Percentiles rank a stretch among this genome's conserved stretches.
Conservation (phyloP, 2,329 filamentous ascomycete species). For the Fusarium algeriense region DNA sequence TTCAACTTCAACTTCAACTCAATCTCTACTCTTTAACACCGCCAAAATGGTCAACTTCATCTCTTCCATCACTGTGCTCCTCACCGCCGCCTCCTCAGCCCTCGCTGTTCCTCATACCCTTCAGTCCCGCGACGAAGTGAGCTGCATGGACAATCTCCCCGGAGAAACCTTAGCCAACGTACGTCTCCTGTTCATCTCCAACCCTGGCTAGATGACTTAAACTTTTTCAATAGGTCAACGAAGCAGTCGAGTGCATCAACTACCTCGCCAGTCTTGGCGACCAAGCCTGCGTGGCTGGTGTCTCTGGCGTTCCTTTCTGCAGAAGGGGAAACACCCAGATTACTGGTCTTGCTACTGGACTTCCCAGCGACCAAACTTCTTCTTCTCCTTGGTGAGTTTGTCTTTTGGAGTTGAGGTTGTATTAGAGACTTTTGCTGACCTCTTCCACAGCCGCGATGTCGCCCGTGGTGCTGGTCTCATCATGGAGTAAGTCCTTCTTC, state of each 20-base stretch:
- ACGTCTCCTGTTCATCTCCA: rapidly evolving
- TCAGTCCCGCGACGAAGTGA: background rate
- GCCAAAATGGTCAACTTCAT: constrained; percentile 23
- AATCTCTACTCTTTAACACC: background rate
- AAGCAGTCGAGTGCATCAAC: constrained; percentile 23
- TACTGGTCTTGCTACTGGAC: background rate
- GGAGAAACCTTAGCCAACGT: constrained; percentile 6
- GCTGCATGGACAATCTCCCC: constrained; percentile 9
- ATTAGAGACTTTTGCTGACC: background rate
- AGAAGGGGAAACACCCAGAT: constrained; percentile 29
- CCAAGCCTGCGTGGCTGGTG: constrained; percentile 2
- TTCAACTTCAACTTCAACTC: background rate
- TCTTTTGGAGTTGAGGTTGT: background rate
- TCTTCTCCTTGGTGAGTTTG: constrained; percentile 13
- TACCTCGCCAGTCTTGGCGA: constrained; percentile 24
- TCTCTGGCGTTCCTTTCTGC: constrained; percentile 15
- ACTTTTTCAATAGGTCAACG: background rate
- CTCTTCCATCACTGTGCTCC: constrained; percentile 1
- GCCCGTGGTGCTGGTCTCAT: constrained; percentile 20
- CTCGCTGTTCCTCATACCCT: constrained; percentile 6
- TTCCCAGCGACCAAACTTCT: background rate
- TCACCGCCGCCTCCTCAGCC: background rate
- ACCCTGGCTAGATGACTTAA: background rate
- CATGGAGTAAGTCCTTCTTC: constrained; percentile 3
- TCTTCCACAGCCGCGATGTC: constrained; percentile 4